phyloP scores from a whole-genome alignment of 495 filamentous ascomycete genomes.

The Hypoxylon crocopeplum region DNA sequence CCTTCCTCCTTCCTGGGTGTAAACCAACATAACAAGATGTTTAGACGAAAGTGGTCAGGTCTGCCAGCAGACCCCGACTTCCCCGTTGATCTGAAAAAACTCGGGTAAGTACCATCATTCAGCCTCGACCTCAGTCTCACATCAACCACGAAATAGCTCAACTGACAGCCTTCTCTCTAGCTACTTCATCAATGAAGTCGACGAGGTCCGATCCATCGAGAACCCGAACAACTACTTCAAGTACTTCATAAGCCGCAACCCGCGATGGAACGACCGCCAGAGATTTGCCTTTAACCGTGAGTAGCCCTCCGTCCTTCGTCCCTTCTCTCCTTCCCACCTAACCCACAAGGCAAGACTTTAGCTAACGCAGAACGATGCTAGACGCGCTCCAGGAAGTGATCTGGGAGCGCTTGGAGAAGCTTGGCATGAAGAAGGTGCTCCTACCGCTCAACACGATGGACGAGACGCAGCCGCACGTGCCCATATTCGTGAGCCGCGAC shows the following conservation, averaged over 20 bases:
- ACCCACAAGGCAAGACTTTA: not conserved
- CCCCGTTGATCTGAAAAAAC: slow-evolving; percentile 63
- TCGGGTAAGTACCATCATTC: slow-evolving; percentile 67
- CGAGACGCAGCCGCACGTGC: slow-evolving; percentile 62
- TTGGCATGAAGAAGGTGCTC: slow-evolving; percentile 61
- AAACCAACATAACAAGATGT: slow-evolving; percentile 63
- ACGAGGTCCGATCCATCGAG: slow-evolving; percentile 72
- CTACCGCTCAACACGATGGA: slow-evolving; percentile 62
- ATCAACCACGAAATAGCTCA: no score
- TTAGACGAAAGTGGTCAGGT: slow-evolving; percentile 64
- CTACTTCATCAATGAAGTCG: slow-evolving; percentile 72
- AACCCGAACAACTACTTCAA: slow-evolving; percentile 72
- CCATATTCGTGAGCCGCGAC: slow-evolving; percentile 68
- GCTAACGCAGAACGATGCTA: slow-evolving; percentile 40
- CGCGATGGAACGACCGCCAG: slow-evolving; percentile 73
- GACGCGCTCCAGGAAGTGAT: slow-evolving; percentile 69
- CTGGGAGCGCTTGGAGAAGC: slow-evolving; percentile 61
- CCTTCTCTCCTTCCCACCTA: not conserved
- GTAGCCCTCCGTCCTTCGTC: slow-evolving; percentile 13
- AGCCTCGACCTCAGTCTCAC: not conserved
- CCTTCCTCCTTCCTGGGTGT: no score
- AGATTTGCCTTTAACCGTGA: slow-evolving; percentile 74
- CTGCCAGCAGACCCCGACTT: slow-evolving; percentile 76
- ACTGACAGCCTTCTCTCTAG: slow-evolving; percentile 52
- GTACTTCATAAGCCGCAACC: slow-evolving; percentile 73